Base-by-base conservation (phyloP, 2,329 filamentous ascomycete species). In the Tolypocladium amazonense region DNA sequence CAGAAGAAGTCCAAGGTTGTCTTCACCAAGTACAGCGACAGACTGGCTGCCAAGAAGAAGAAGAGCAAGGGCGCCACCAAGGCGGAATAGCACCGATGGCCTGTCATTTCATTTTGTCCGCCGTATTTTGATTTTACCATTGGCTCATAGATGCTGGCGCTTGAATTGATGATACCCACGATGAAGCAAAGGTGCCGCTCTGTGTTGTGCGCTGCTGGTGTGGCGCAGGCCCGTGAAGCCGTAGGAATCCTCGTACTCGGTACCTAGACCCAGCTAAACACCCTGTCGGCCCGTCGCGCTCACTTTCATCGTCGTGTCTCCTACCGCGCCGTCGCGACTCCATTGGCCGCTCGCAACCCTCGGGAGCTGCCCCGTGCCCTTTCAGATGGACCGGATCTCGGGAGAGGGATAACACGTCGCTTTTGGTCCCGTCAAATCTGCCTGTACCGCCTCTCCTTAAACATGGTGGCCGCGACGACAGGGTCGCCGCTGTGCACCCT, bases 1-100 rank as follows among this genome's bases (percentile, higher is more conserved):
- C 76, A 74, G 64, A 83, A 80, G 71, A 82, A 79, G 65, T 76
- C 78, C 47, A 77, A 77, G 62, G 86, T 87, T 62, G 82, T 85
- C 27, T 88, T 87, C 63, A 77, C 78, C 58, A 84, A 79, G 67
- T 85, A 81, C 68, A 79, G 79, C 62, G 79, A 83, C 60, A 77
- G 77, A 63, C 71, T 76, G 64, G 75, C 73, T 58, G 73, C 73
- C 64, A 78, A 76, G 68, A 80, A 77, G 72, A 77, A 74, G 67
- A 70, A 65, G 57, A 61, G 57, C 56, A 64, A 54, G 30, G 50
- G n/a, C 43, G 23, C 20, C 30, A 8, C 30, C 50, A 8, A 20
- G 2, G 30, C 50, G 9, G 50, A 35, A 7, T 35, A 37, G 50
- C 30, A 54, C 4, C 30, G 50, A 23, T 23, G 18, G 50, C 50